Conservation (phyloP, 2,329 filamentous ascomycete species). For the Curvularia sp. region DNA sequence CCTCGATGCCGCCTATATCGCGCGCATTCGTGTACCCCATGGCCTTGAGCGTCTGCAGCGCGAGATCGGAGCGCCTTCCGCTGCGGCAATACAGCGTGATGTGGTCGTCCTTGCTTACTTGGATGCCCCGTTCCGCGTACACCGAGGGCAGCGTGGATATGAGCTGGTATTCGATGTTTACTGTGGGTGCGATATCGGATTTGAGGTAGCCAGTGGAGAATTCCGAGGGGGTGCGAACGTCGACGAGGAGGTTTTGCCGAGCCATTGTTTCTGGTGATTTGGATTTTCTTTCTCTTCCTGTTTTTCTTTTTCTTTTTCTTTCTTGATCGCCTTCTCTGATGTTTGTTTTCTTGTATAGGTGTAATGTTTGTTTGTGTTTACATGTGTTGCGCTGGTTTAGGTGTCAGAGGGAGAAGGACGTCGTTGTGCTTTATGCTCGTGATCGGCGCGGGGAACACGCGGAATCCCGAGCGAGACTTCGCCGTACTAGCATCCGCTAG, state of each 20-base stretch:
- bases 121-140: constrained; percentile 27
- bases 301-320: neutral
- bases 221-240: constrained; percentile 49
- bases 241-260: constrained; percentile 39
- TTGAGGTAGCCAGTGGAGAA: constrained; percentile 44
- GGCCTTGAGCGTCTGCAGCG: constrained; percentile 36
- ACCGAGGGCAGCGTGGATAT: constrained; percentile 41
- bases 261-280: constrained; percentile 3
- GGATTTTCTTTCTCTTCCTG: neutral
- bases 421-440: constrained; percentile 2
- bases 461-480: neutral
- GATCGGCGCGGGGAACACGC: neutral
- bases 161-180: constrained; percentile 50
- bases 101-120: constrained; percentile 34
- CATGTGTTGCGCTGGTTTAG: neutral
- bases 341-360: neutral
- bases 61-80: constrained; percentile 46
- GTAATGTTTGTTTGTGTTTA: neutral
- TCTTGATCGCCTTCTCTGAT: neutral
- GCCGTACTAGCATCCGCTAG: neutral
- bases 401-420: neutral
- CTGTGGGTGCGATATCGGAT: constrained; percentile 33
- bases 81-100: constrained; percentile 51
- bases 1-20: constrained; percentile 49
- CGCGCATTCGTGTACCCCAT: constrained; percentile 43